These are phyloP conservation scores for Leucocoprinus birnbaumii DNA, from an alignment of 768 basidiomycete genomes.

Conservation along the genomic window DNA sequence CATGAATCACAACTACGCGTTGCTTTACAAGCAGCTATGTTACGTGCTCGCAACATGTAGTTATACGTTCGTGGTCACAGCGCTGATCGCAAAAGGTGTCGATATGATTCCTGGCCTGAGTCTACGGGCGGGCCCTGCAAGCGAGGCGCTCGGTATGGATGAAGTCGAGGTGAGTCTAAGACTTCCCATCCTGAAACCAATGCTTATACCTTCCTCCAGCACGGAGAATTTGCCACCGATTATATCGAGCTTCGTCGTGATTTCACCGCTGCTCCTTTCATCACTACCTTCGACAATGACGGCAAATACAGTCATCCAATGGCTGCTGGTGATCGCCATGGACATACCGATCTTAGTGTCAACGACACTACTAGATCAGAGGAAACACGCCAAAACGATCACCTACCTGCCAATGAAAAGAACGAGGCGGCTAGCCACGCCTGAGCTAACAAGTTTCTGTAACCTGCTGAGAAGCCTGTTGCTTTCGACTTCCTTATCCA, in stretches of 20 bases:
- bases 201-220: slow-evolving; percentile 29
- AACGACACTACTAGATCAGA: slow-evolving; percentile 7
- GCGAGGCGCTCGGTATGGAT: slow-evolving; percentile 64
- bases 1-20: slow-evolving; percentile 75
- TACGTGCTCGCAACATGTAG: slow-evolving; percentile 55
- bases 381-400: not conserved
- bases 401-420: not conserved
- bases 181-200: not conserved
- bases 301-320: slow-evolving; percentile 16
- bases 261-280: slow-evolving; percentile 49
- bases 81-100: slow-evolving; percentile 52
- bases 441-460: not conserved
- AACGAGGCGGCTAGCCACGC: not conserved
- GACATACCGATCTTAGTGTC: slow-evolving; percentile 28
- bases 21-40: slow-evolving; percentile 74
- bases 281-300: slow-evolving; percentile 22
- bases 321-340: slow-evolving; percentile 37
- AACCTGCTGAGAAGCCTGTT: not conserved
- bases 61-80: slow-evolving; percentile 64
- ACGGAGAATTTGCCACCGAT: slow-evolving; percentile 68
- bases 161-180: slow-evolving; percentile 55
- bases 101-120: slow-evolving; percentile 58
- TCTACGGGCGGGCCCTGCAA: slow-evolving; percentile 50
- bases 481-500: no score
- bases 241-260: slow-evolving; percentile 70